Conservation (phyloP, 805 yeast species). For the Lipomyces yamadae region DNA sequence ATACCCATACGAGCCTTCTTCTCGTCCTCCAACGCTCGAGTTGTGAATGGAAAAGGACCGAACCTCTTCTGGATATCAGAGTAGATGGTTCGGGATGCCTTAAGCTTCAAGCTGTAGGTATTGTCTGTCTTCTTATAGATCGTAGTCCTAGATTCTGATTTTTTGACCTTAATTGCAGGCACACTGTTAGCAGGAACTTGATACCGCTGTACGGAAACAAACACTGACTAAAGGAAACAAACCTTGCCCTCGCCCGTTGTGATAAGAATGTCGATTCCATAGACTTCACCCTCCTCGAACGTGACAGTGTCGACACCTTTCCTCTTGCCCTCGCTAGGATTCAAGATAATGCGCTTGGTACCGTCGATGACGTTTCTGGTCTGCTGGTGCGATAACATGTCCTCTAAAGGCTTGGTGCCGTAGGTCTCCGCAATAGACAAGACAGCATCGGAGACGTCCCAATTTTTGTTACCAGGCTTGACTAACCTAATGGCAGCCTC, state of each 20-base stretch:
- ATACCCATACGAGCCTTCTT: slow-evolving; percentile 75
- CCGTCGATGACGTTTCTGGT: slow-evolving; percentile 70
- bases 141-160: slow-evolving; percentile 64
- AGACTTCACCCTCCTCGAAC: slow-evolving; percentile 77
- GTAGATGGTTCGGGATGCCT: slow-evolving; percentile 68
- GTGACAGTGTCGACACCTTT: slow-evolving; percentile 63
- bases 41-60: slow-evolving; percentile 70
- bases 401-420: slow-evolving; percentile 68
- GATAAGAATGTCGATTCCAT: slow-evolving; percentile 72
- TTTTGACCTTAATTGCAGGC: slow-evolving; percentile 43
- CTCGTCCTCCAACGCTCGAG: slow-evolving; percentile 68
- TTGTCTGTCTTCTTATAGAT: slow-evolving; percentile 69
- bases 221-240: background rate
- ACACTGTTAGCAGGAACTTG: background rate
- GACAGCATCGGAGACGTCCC: slow-evolving; percentile 74
- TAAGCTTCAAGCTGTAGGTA: slow-evolving; percentile 69
- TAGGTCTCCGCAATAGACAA: slow-evolving; percentile 63
- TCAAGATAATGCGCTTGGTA: slow-evolving; percentile 73
- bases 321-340: slow-evolving; percentile 72
- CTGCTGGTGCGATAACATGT: slow-evolving; percentile 77
- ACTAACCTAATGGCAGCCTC: slow-evolving; percentile 77
- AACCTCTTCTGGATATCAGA: slow-evolving; percentile 70
- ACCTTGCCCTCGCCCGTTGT: slow-evolving; percentile 74
- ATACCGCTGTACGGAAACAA: background rate
- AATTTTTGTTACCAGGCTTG: slow-evolving; percentile 69